Evolutionary conservation across 257 asterid genomes (phyloP).

Genomic region (Cynanchum wilfordii): DNA sequence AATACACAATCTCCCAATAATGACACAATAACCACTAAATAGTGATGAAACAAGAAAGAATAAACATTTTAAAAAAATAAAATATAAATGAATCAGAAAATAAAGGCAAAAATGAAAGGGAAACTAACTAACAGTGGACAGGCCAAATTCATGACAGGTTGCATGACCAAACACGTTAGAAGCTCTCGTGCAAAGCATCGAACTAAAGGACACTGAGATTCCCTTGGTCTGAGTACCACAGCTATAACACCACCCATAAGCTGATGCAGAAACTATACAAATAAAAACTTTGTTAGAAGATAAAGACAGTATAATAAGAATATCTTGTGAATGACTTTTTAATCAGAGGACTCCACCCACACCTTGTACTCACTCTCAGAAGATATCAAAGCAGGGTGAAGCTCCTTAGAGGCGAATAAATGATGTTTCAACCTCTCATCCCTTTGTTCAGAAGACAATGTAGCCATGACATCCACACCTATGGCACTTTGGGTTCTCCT

Average conservation of each 20-base stretch:
- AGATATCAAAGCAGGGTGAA: conserved; percentile 97
- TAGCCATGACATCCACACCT: conserved; percentile 93
- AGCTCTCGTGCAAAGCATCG: conserved; percentile 95
- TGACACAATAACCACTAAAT: not conserved
- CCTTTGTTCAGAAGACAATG: conserved; percentile 95
- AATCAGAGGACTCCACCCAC: conserved; percentile 57
- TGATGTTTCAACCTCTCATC: conserved; percentile 96
- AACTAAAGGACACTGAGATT: conserved; percentile 86
- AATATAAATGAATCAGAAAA: not conserved
- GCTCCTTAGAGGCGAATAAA: conserved; percentile 76
- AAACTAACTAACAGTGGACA: conserved; percentile 73
- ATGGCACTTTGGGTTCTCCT: conserved; percentile 83
- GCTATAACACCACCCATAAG: conserved; percentile 92
- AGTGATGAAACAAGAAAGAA: not conserved
- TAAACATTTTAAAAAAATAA: not conserved
- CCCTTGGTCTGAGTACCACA: conserved; percentile 86
- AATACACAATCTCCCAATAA: not conserved
- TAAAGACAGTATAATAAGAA: conserved; percentile 19
- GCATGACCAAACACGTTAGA: conserved; percentile 86
- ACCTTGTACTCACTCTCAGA: conserved; percentile 99
- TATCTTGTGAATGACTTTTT: conserved; percentile 21
- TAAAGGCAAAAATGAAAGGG: not conserved
- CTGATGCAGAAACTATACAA: conserved; percentile 76
- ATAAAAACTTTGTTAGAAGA: conserved; percentile 25
- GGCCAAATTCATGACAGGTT: conserved; percentile 88